Conservation (phyloP, 306 rosid species). For the Lablab purpureus region DNA sequence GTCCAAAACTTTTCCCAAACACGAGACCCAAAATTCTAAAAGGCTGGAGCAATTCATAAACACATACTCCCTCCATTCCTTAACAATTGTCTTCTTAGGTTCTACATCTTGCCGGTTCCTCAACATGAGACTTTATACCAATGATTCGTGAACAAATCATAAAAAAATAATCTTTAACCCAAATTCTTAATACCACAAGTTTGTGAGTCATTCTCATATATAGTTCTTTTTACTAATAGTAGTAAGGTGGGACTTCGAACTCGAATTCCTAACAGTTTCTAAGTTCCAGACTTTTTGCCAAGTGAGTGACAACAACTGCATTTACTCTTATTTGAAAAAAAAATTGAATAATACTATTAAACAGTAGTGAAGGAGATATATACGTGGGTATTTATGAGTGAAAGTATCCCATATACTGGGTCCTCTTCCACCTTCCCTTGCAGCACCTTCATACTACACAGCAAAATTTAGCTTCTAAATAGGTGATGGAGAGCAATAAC, state of each 20-base stretch:
- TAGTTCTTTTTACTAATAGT: no score
- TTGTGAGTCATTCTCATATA: no score
- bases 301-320: background rate
- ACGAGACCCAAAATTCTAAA: conserved; percentile 1
- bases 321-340: background rate
- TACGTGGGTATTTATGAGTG: conserved; percentile 50
- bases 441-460: conserved; percentile 64
- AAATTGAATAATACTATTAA: background rate
- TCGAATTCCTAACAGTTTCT: no score
- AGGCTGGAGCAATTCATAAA: background rate
- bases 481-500: background rate
- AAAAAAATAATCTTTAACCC: no score
- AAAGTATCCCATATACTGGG: conserved; percentile 50
- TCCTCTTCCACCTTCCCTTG: conserved; percentile 53
- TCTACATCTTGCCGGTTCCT: no score
- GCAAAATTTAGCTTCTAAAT: background rate
- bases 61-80: background rate
- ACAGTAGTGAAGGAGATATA: background rate
- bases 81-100: background rate
- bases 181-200: no score
- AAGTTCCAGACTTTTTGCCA: background rate
- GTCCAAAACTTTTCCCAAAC: background rate
- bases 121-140: no score
- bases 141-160: no score
- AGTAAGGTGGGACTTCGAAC: no score